Percentiles rank a stretch among this genome's conserved stretches.
phyloP scores from a whole-genome alignment of 306 rosid genomes.

The Mucuna pruriens region DNA sequence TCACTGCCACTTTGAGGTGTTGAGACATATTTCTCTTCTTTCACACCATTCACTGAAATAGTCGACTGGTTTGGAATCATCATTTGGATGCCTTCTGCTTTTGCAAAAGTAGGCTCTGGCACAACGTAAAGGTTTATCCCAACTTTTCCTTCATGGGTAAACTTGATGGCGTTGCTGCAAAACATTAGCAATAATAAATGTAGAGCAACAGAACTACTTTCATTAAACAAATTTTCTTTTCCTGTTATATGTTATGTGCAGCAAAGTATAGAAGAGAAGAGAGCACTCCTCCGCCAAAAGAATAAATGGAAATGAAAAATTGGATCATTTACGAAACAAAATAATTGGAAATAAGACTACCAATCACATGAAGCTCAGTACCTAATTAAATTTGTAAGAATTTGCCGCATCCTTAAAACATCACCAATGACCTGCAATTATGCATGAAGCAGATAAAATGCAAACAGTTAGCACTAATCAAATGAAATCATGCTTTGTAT shows the following conservation, averaged over 20 bases:
- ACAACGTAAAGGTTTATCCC: slow-evolving; percentile 71
- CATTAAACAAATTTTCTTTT: neutral
- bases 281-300: neutral
- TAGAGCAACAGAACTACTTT: neutral
- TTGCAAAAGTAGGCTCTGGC: slow-evolving; percentile 50
- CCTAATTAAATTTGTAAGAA: slow-evolving; percentile 90
- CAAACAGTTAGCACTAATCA: neutral
- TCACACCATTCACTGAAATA: slow-evolving; percentile 42
- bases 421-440: slow-evolving; percentile 81
- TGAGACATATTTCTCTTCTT: slow-evolving; percentile 54
- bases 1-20: slow-evolving; percentile 42
- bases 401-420: slow-evolving; percentile 93
- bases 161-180: slow-evolving; percentile 89
- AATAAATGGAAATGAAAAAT: neutral
- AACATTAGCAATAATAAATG: neutral
- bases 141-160: slow-evolving; percentile 88
- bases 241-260: neutral
- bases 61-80: slow-evolving; percentile 38
- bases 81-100: slow-evolving; percentile 46
- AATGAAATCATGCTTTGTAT: neutral
- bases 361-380: slow-evolving; percentile 34
- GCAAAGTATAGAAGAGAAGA: neutral
- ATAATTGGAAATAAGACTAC: slow-evolving; percentile 7
- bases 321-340: neutral
- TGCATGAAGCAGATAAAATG: neutral